phyloP scores from a whole-genome alignment of 2,329 filamentous ascomycete genomes.

The Xylaria sp. region DNA sequence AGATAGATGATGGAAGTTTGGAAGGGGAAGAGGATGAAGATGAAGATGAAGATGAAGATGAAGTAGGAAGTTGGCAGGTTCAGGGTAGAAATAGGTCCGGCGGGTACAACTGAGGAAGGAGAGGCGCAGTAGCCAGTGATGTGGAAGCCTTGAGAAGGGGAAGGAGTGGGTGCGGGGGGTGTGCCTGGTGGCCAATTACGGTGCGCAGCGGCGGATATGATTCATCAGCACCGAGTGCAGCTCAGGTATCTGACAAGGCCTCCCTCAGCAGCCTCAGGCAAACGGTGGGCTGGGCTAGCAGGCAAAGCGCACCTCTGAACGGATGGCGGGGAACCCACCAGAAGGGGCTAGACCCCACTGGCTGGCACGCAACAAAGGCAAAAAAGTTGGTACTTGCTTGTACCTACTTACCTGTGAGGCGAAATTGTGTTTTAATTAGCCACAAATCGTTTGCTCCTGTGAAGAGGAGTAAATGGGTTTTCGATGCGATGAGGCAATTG shows the following conservation, averaged over 20 bases:
- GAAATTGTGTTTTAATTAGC: conserved; percentile 6
- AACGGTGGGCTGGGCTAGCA: conserved; percentile 7
- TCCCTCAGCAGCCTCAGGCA: background rate
- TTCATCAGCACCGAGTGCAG: conserved; percentile 29
- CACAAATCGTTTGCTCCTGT: background rate
- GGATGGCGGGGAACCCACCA: conserved; percentile 34
- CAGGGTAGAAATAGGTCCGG: conserved; percentile 25
- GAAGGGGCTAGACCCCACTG: conserved; percentile 33
- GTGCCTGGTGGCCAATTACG: conserved; percentile 26
- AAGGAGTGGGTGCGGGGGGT: conserved; percentile 22
- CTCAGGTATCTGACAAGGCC: background rate
- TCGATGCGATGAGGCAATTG: background rate
- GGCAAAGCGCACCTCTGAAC: conserved; percentile 8
- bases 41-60: conserved; percentile 12
- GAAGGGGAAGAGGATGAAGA: conserved; percentile 18
- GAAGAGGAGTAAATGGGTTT: background rate
- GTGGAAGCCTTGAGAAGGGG: conserved; percentile 37
- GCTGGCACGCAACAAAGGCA: conserved; percentile 1
- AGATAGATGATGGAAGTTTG: conserved; percentile 23
- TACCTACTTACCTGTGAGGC: conserved; percentile 15
- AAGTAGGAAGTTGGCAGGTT: conserved; percentile 14
- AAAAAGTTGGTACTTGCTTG: too few species aligned
- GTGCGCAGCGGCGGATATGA: conserved; percentile 22
- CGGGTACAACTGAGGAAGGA: conserved; percentile 25
- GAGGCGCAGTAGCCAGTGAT: conserved; percentile 36